phyloP scores from a whole-genome alignment of 805 yeast genomes.

The Starmerella bacillaris region DNA sequence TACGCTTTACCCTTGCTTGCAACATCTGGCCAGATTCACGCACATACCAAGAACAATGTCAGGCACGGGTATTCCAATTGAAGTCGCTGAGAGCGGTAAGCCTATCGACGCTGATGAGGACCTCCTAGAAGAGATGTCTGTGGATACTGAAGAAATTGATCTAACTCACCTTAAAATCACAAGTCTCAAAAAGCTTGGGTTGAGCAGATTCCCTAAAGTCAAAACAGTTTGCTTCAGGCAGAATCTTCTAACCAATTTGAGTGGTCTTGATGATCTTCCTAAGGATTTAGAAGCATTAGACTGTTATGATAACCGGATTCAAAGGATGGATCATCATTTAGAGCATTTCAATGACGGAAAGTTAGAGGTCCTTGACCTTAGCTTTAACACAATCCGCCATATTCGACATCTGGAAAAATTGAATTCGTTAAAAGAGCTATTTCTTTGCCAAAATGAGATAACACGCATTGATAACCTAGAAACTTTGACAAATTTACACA shows the following conservation, averaged over 20 bases:
- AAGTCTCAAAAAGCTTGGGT: constrained; percentile 32
- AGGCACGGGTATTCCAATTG: constrained; percentile 3
- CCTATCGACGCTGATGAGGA: constrained; percentile 41
- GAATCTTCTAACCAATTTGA: constrained; percentile 57
- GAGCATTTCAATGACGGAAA: constrained; percentile 37
- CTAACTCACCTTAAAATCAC: constrained; percentile 40
- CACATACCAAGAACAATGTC: no score
- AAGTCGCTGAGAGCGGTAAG: constrained; percentile 20
- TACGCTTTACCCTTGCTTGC: no score
- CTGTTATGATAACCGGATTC: constrained; percentile 77
- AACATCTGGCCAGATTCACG: no score
- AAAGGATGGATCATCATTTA: constrained; percentile 53
- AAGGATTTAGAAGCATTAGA: constrained; percentile 58
- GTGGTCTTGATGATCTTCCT: constrained; percentile 46
- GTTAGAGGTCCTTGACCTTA: constrained; percentile 46
- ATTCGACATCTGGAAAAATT: constrained; percentile 60
- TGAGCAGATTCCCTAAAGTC: constrained; percentile 33
- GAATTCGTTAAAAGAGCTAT: constrained; percentile 45
- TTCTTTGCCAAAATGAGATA: constrained; percentile 78
- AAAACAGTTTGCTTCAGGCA: constrained; percentile 60
- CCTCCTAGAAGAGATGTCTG: constrained; percentile 30
- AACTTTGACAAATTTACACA: constrained; percentile 36
- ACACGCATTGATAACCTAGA: constrained; percentile 50
- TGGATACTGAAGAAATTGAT: constrained; percentile 36
- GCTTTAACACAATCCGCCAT: constrained; percentile 76